phyloP scores from a whole-genome alignment of 805 yeast genomes.

The Ogataea naganishii region DNA sequence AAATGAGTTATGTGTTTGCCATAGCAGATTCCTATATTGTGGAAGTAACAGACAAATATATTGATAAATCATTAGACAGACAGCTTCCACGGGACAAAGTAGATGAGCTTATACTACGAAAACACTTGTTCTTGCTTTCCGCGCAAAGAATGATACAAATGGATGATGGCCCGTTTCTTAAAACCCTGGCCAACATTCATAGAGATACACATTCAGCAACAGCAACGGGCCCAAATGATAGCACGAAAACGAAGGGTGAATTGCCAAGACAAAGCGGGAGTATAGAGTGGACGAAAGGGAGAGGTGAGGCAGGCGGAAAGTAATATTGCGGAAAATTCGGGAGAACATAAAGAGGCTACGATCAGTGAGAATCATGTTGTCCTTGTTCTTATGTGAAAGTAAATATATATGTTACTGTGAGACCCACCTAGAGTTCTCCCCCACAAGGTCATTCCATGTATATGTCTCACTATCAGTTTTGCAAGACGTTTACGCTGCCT shows the following conservation, averaged over 20 bases:
- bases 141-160: constrained; percentile 20
- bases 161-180: constrained; percentile 26
- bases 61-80: constrained; percentile 28
- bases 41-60: constrained; percentile 68
- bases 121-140: constrained; percentile 29
- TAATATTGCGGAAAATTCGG: too few relatives aligned
- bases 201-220: constrained; percentile 24
- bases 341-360: too few relatives aligned
- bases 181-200: constrained; percentile 27
- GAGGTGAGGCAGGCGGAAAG: constrained; percentile 79
- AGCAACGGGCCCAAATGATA: constrained; percentile 4
- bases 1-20: constrained; percentile 83
- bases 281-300: constrained; percentile 59
- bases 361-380: too few relatives aligned
- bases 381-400: too few relatives aligned
- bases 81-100: constrained; percentile 39
- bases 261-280: constrained; percentile 70
- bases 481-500: too few relatives aligned
- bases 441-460: too few relatives aligned
- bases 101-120: constrained; percentile 28
- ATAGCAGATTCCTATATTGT: constrained; percentile 49
- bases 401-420: too few relatives aligned
- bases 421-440: too few relatives aligned
- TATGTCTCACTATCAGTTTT: too few relatives aligned
- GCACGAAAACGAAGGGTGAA: constrained; percentile 7